Evolutionary conservation across 2,329 filamentous ascomycete genomes (phyloP).

Genomic region (Alternaria incomplexa): DNA sequence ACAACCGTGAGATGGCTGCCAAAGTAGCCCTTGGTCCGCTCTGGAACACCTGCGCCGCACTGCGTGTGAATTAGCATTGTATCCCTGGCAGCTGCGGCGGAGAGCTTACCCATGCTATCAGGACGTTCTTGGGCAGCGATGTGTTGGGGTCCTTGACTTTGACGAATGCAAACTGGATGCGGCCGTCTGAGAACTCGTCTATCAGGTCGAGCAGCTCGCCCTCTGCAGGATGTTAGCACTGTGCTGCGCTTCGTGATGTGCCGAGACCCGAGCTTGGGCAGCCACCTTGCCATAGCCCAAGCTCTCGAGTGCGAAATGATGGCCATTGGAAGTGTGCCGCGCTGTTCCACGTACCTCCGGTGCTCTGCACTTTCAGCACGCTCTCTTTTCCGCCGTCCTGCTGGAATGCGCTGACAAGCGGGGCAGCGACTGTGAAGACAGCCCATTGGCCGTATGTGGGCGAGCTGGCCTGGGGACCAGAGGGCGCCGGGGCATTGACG

Average conservation of each 20-base stretch:
- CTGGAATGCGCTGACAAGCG: constrained; percentile 91
- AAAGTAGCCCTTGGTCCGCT: constrained; percentile 98
- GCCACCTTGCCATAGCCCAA: constrained; percentile 5
- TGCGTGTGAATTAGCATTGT: constrained; percentile 31
- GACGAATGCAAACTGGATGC: constrained; percentile 94
- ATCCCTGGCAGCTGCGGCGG: background rate
- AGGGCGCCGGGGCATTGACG: constrained; percentile 65
- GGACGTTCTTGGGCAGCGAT: constrained; percentile 83
- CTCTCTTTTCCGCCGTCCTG: constrained; percentile 87
- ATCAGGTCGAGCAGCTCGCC: constrained; percentile 88
- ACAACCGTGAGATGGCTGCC: constrained; percentile 91
- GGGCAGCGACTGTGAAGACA: constrained; percentile 89
- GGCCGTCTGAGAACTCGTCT: constrained; percentile 95
- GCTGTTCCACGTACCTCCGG: constrained; percentile 69
- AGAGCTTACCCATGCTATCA: constrained; percentile 79
- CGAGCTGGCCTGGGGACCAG: constrained; percentile 67
- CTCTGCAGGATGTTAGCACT: constrained; percentile 61
- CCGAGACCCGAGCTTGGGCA: constrained; percentile 20
- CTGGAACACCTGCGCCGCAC: constrained; percentile 98
- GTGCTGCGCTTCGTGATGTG: constrained; percentile 1
- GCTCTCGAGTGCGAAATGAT: background rate
- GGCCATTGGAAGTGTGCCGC: constrained; percentile 7
- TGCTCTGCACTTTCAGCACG: constrained; percentile 90
- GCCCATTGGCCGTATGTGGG: constrained; percentile 92
- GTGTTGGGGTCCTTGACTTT: constrained; percentile 97